phyloP scores from a whole-genome alignment of 176 grass and related monocot genomes.

The Alloteropsis semialata region DNA sequence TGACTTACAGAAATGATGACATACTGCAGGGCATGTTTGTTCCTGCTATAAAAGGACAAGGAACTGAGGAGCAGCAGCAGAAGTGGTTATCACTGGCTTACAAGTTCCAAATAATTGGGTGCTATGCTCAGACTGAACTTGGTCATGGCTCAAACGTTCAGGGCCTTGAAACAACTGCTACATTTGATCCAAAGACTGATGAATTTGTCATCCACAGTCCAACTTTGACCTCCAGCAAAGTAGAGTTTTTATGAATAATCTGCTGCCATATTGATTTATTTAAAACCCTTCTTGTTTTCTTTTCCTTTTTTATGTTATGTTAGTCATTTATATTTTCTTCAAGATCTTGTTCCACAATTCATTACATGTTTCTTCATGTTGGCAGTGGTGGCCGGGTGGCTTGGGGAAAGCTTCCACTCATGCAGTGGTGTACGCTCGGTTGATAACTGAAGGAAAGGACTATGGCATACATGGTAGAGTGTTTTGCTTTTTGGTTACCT shows the following conservation, averaged over 20 bases:
- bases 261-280: background rate
- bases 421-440: constrained; percentile 85
- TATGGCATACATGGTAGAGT: constrained; percentile 84
- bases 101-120: constrained; percentile 94
- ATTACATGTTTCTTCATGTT: constrained; percentile 23
- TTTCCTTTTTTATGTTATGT: background rate
- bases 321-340: background rate
- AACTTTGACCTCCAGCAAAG: constrained; percentile 95
- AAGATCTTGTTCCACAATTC: background rate
- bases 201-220: constrained; percentile 98
- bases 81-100: constrained; percentile 93
- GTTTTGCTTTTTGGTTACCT: constrained; percentile 9
- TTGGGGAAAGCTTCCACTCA: constrained; percentile 96
- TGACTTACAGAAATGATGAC: background rate
- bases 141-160: constrained; percentile 98
- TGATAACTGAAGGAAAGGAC: no score
- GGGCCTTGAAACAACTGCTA: constrained; percentile 98
- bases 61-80: constrained; percentile 87
- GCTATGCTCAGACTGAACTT: constrained; percentile 99
- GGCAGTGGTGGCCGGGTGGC: constrained; percentile 99
- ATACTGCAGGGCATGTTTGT: constrained; percentile 91
- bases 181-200: constrained; percentile 78
- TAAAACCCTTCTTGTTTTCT: background rate
- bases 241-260: constrained; percentile 29
- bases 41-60: constrained; percentile 98